Evolutionary conservation across 2,329 filamentous ascomycete species (phyloP).

Genomic region (Hymenotorrendiella dingleyae): DNA sequence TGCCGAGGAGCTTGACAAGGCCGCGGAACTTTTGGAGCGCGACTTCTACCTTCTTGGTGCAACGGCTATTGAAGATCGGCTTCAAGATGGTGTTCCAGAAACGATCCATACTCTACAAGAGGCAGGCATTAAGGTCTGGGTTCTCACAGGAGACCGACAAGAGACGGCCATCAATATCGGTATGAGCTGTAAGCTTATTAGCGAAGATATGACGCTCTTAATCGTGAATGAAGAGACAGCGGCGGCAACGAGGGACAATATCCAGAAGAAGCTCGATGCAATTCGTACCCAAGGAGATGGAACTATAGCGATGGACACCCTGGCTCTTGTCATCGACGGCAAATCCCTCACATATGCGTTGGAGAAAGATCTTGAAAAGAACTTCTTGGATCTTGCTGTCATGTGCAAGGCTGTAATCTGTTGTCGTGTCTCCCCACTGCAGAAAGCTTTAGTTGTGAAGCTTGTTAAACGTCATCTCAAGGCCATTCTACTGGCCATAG

Average conservation of each 20-base stretch:
- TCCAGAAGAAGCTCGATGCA: conserved; percentile 89
- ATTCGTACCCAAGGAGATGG: conserved; percentile 76
- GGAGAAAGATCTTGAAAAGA: conserved; percentile 87
- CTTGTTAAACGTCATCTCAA: conserved; percentile 89
- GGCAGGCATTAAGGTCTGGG: conserved; percentile 98
- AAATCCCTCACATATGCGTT: conserved; percentile 91
- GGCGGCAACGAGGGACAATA: conserved; percentile 74
- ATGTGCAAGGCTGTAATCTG: conserved; percentile 99
- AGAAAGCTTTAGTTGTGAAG: conserved; percentile 97
- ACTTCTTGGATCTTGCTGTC: conserved; percentile 87
- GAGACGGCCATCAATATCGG: conserved; percentile 99
- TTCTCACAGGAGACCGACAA: conserved; percentile 92
- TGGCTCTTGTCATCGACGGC: conserved; percentile 92
- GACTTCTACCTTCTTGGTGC: conserved; percentile 88
- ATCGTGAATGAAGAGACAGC: conserved; percentile 91
- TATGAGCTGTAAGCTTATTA: conserved; percentile 98
- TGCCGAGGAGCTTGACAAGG: conserved; percentile 93
- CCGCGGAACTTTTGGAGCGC: conserved; percentile 89
- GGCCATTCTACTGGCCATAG: conserved; percentile 87
- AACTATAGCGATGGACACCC: conserved; percentile 72
- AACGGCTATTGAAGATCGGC: conserved; percentile 92
- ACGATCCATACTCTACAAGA: conserved; percentile 96
- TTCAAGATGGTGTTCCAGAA: conserved; percentile 96
- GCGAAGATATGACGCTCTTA: conserved; percentile 95
- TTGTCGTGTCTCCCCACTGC: conserved; percentile 90